These are phyloP conservation scores for Calonectria leucothoes DNA, from an alignment of 2,329 filamentous ascomycete species.

Conservation along the genomic window DNA sequence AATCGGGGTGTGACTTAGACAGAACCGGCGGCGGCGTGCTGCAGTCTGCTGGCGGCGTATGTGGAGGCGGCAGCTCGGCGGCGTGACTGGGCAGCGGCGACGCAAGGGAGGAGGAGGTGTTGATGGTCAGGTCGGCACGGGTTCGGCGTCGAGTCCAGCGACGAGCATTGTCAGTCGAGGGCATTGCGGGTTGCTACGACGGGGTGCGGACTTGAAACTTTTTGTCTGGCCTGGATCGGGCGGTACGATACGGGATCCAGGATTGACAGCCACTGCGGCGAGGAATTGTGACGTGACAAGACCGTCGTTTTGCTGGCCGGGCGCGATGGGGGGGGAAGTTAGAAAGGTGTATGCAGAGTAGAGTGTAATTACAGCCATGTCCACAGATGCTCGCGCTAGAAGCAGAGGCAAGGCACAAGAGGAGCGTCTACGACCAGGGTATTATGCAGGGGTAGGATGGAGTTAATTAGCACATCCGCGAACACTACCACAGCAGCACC, in stretches of 20 bases:
- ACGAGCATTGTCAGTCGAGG: constrained; percentile 42
- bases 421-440: constrained; percentile 30
- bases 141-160: constrained; percentile 38
- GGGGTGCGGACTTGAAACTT: constrained; percentile 30
- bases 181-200: constrained; percentile 31
- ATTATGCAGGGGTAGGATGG: constrained; percentile 39
- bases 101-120: constrained; percentile 41
- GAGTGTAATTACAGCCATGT: constrained; percentile 19
- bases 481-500: constrained; percentile 24
- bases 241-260: constrained; percentile 27
- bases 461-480: constrained; percentile 27
- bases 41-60: constrained; percentile 36
- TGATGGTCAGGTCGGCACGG: constrained; percentile 39
- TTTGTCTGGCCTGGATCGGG: constrained; percentile 36
- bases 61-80: constrained; percentile 29
- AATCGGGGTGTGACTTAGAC: constrained; percentile 38
- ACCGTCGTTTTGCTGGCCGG: constrained; percentile 27
- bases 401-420: constrained; percentile 17
- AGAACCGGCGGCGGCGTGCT: constrained; percentile 27
- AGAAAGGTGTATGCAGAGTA: constrained; percentile 22
- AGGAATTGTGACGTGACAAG: constrained; percentile 43
- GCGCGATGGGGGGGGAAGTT: constrained; percentile 29
- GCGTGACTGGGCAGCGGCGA: constrained; percentile 32
- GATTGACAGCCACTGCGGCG: constrained; percentile 39
- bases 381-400: constrained; percentile 10